Percentiles rank a stretch among this genome's conserved stretches.
These are phyloP conservation scores for Nicotiana noctiflora DNA, from an alignment of 257 asterid genomes.

Conservation along the genomic window DNA sequence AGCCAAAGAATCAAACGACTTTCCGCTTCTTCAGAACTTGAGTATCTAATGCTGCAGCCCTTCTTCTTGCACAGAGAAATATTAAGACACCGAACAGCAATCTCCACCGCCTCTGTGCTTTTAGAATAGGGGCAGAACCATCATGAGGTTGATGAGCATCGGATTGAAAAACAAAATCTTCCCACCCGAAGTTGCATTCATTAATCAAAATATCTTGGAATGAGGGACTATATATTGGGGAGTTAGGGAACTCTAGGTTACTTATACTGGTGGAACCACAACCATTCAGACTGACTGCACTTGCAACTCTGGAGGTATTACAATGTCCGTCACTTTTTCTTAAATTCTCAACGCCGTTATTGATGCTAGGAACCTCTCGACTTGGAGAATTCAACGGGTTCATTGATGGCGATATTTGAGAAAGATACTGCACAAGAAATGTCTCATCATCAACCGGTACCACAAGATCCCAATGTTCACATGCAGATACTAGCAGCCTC, in stretches of 20 bases:
- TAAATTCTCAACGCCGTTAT: not conserved
- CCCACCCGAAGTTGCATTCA: not conserved
- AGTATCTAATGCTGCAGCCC: conserved; percentile 1
- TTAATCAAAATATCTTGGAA: not conserved
- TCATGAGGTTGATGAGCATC: not conserved
- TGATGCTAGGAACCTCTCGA: not conserved
- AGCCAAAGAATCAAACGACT: not conserved
- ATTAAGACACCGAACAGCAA: not conserved
- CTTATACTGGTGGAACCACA: not conserved
- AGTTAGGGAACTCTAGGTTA: not conserved
- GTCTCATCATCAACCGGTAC: conserved; percentile 20
- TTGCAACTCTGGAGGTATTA: not conserved
- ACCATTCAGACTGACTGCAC: not conserved
- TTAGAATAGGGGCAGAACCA: not conserved
- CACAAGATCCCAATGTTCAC: conserved; percentile 20
- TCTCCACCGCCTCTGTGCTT: conserved; percentile 10
- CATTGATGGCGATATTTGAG: not conserved
- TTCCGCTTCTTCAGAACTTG: conserved; percentile 17
- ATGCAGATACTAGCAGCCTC: conserved; percentile 32
- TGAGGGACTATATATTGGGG: conserved; percentile 5
- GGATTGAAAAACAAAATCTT: no score
- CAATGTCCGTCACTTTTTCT: not conserved
- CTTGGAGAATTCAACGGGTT: not conserved
- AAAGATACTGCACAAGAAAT: conserved; percentile 14
- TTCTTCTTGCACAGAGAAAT: not conserved